Conservation (phyloP, 73 alveolate species). For the Effrenium voratum region DNA sequence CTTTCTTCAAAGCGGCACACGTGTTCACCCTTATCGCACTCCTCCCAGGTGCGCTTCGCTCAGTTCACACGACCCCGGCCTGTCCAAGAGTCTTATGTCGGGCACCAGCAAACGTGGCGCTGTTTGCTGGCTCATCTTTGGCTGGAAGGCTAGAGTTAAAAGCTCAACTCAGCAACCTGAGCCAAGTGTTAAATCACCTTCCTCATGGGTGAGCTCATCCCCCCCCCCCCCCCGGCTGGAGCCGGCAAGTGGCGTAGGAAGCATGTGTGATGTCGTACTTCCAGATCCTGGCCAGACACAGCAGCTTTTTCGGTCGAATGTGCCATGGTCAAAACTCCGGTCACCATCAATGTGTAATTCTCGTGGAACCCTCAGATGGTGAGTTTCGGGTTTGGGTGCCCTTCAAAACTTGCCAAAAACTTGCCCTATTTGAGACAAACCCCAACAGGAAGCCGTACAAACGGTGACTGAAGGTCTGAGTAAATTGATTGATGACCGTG, state of each 20-base stretch:
- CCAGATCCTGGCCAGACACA: slow-evolving; percentile 81
- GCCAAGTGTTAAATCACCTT: neutral
- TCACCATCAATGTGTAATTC: too few species aligned
- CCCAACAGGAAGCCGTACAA: too few species aligned
- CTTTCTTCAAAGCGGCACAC: too few species aligned
- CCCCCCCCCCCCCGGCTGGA: neutral
- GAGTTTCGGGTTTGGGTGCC: neutral
- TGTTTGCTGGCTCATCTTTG: neutral
- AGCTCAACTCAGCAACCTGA: neutral
- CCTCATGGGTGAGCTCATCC: neutral
- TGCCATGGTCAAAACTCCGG: too few species aligned
- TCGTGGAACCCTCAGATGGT: neutral
- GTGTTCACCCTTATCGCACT: too few species aligned
- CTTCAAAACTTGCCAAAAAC: too few species aligned
- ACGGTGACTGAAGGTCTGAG: too few species aligned
- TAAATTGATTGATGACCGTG: too few species aligned
- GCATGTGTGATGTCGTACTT: slow-evolving; percentile 58
- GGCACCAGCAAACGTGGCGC: neutral
- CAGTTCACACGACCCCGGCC: neutral
- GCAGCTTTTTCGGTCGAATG: too few species aligned
- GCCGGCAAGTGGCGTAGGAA: neutral
- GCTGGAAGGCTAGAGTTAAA: neutral
- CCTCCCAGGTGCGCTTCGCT: too few species aligned
- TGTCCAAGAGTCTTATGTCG: neutral
- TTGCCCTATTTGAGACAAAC: too few species aligned